phyloP scores from a whole-genome alignment of 306 rosid species.

The Delonix regia region DNA sequence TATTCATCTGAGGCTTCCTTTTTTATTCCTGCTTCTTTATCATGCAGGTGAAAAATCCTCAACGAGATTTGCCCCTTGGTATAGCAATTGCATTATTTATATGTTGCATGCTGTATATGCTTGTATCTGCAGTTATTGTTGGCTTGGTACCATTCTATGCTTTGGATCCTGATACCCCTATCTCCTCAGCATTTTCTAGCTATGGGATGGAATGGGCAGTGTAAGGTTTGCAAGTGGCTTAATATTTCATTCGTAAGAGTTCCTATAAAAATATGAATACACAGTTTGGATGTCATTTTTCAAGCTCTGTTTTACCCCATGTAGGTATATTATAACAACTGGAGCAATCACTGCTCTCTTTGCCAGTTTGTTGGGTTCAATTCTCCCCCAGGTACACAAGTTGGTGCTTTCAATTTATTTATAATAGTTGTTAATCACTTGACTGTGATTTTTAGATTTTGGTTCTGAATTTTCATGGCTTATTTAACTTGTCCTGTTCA shows the following conservation, averaged over 20 bases:
- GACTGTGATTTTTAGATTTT: slow-evolving; percentile 13
- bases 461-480: slow-evolving; percentile 13
- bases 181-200: slow-evolving; percentile 64
- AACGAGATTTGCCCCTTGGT: slow-evolving; percentile 73
- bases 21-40: slow-evolving; percentile 18
- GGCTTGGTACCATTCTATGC: slow-evolving; percentile 71
- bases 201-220: slow-evolving; percentile 78
- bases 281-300: neutral
- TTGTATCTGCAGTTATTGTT: slow-evolving; percentile 66
- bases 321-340: slow-evolving; percentile 71
- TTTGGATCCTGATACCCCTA: slow-evolving; percentile 75
- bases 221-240: slow-evolving; percentile 55
- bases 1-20: slow-evolving; percentile 13
- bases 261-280: slow-evolving; percentile 6
- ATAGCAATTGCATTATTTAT: slow-evolving; percentile 60
- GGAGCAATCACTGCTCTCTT: slow-evolving; percentile 87
- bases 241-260: slow-evolving; percentile 9
- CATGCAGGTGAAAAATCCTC: slow-evolving; percentile 73
- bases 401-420: slow-evolving; percentile 15
- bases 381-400: slow-evolving; percentile 80
- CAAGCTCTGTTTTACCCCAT: slow-evolving; percentile 26
- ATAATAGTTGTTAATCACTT: slow-evolving; percentile 21
- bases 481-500: slow-evolving; percentile 9
- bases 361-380: slow-evolving; percentile 79
- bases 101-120: slow-evolving; percentile 72